Evolutionary conservation across 192 early-diverging fungal genomes (phyloP), one percentile per base, ranked within the genome.

Genomic region (Rhizoclosmatium globosum): DNA sequence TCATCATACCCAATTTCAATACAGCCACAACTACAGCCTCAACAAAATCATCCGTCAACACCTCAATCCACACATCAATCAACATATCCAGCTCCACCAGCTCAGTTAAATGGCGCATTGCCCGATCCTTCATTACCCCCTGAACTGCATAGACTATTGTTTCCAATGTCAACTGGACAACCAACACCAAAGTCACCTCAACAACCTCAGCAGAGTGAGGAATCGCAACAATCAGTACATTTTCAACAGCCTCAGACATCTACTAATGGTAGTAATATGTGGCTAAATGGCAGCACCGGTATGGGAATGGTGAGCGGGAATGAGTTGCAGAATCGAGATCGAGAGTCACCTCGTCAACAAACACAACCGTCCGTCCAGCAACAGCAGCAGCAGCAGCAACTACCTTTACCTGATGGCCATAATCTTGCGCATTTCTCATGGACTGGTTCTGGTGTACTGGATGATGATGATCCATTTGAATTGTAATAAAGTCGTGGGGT

Each of bases 331-430:
- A 7, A 19, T 7, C 9, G 60, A 19, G 21, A 9, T 62, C 60
- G 15, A 62, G 11, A 62, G 38, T 39, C 60, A 7, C 60, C 7
- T 7, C 60, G 21, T 7, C 60, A 62, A 21, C 60, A 62, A 39
- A 7, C 7, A 62, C 60, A 62, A 39, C 60, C 53, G 1, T 56
- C 1, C 53, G 19, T 56, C 53, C 53, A 39, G 60, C 21, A 39
- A 1, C 60, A 62, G 60, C 60, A 62, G 60, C 60, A 62, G 60
- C 60, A 62, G 23, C 60, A 23, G 60, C 60, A 62, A 39, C 53
- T 15, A n/a, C 53, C 9, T 9, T n/a, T 15, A 56, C 53, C 9
- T 9, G 53, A 9, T 1, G 53, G 53, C 0, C 53, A 15, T n/a
- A n/a, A 9, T 9, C 19, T 56, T 56, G 53, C 11, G 53, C 19